phyloP scores from a whole-genome alignment of 2,329 filamentous ascomycete genomes.

The Tolypocladium amazonense region DNA sequence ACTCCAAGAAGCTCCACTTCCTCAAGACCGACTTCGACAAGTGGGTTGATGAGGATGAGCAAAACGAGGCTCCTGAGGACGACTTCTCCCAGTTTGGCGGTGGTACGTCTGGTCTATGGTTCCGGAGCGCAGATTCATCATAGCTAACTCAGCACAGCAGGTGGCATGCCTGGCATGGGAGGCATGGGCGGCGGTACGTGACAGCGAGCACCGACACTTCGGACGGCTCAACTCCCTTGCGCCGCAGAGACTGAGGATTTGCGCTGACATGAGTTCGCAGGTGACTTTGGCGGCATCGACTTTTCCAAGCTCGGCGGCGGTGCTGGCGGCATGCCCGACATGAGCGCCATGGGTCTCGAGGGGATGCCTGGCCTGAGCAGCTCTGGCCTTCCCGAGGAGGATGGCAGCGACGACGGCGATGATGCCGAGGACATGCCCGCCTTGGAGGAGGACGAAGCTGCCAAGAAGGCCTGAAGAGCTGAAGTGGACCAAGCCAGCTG shows the following conservation, averaged over 20 bases:
- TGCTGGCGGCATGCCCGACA: constrained; percentile 22
- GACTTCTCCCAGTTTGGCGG: constrained; percentile 56
- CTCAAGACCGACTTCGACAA: constrained; percentile 99
- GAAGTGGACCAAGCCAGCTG: neutral
- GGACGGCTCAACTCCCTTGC: neutral
- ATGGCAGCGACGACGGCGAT: constrained; percentile 42
- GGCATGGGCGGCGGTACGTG: constrained; percentile 25
- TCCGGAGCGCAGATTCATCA: neutral
- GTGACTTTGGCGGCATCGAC: constrained; percentile 79
- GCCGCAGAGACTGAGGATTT: neutral
- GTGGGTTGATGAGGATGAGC: constrained; percentile 98
- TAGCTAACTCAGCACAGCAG: constrained; percentile 15
- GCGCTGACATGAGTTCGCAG: constrained; percentile 16
- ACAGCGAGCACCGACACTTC: neutral
- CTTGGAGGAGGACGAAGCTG: constrained; percentile 47
- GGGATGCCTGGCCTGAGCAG: too few species aligned
- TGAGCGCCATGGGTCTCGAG: constrained; percentile 34
- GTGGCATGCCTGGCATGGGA: constrained; percentile 43
- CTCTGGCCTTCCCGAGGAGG: constrained; percentile 33
- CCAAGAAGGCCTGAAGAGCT: constrained; percentile 25
- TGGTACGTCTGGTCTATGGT: constrained; percentile 30
- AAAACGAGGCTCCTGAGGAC: constrained; percentile 79
- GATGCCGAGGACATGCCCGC: constrained; percentile 79
- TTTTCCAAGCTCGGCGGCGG: constrained; percentile 80
- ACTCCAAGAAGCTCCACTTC: constrained; percentile 81